Evolutionary conservation across 768 basidiomycete genomes (phyloP).

Genomic region (Boletellus ananiceps): DNA sequence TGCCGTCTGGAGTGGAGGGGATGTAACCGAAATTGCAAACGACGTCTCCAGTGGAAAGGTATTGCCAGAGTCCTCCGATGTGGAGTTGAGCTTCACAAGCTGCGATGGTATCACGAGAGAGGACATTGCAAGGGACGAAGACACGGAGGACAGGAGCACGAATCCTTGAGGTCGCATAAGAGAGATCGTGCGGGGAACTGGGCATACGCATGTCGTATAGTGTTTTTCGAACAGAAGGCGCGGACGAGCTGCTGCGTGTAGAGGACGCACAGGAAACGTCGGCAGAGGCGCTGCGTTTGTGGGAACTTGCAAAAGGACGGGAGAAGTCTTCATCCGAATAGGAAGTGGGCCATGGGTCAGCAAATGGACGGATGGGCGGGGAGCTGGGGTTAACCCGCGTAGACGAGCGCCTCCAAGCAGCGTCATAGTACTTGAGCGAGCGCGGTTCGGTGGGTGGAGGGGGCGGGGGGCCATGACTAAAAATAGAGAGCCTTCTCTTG

Average conservation of each 20-base stretch:
- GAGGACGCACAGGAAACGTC: constrained; percentile 45
- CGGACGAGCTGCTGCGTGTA: constrained; percentile 19
- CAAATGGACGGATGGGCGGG: constrained; percentile 13
- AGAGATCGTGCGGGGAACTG: constrained; percentile 57
- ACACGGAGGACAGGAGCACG: constrained; percentile 73
- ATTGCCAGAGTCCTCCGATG: constrained; percentile 63
- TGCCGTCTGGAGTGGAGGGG: constrained; percentile 38
- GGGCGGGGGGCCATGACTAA: constrained; percentile 35
- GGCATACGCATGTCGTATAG: constrained; percentile 12
- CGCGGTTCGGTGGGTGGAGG: constrained; percentile 47
- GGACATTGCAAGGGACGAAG: constrained; percentile 63
- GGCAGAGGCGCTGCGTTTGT: constrained; percentile 40
- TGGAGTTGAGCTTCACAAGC: constrained; percentile 67
- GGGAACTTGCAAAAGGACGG: constrained; percentile 30
- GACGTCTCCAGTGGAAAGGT: constrained; percentile 74
- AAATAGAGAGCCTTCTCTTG: constrained; percentile 34
- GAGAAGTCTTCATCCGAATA: constrained; percentile 40
- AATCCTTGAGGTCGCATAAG: constrained; percentile 50
- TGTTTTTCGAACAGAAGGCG: constrained; percentile 18
- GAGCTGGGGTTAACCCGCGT: not conserved
- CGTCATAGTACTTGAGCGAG: constrained; percentile 43
- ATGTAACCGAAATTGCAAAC: constrained; percentile 80
- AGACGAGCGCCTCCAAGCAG: constrained; percentile 44
- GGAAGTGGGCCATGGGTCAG: constrained; percentile 24
- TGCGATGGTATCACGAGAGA: constrained; percentile 43